These are phyloP conservation scores for Leccinum boreale DNA, from an alignment of 768 basidiomycete genomes.

Conservation along the genomic window DNA sequence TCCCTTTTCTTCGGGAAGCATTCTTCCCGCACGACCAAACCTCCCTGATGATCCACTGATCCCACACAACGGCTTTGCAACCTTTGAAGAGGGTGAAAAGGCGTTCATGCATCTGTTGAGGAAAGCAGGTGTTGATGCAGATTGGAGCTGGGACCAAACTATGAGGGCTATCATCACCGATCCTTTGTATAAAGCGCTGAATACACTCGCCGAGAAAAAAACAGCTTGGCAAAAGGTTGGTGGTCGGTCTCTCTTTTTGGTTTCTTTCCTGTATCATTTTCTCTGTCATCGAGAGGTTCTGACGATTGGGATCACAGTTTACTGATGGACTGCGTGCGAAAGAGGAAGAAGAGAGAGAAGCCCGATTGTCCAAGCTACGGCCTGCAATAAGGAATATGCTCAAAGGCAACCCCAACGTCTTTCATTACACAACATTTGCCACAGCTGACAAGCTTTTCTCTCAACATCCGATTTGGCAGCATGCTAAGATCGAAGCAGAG, in stretches of 20 bases:
- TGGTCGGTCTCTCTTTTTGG: neutral
- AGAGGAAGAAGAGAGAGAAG: slow-evolving; percentile 83
- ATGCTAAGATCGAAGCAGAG: slow-evolving; percentile 82
- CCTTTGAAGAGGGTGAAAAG: slow-evolving; percentile 86
- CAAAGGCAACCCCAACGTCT: slow-evolving; percentile 81
- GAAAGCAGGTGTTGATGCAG: slow-evolving; percentile 86
- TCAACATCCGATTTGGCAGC: slow-evolving; percentile 89
- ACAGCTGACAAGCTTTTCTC: slow-evolving; percentile 86
- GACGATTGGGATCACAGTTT: slow-evolving; percentile 43
- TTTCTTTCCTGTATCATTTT: neutral
- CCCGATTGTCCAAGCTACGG: slow-evolving; percentile 78
- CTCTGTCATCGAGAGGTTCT: neutral
- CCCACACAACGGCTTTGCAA: slow-evolving; percentile 85
- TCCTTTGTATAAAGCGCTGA: slow-evolving; percentile 92
- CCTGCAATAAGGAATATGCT: slow-evolving; percentile 86
- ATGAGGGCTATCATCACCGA: slow-evolving; percentile 99
- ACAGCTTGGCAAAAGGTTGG: slow-evolving; percentile 87
- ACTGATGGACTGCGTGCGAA: slow-evolving; percentile 72
- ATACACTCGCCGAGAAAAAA: slow-evolving; percentile 93
- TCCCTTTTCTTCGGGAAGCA: slow-evolving; percentile 57
- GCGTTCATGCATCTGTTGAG: slow-evolving; percentile 89
- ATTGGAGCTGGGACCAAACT: slow-evolving; percentile 97
- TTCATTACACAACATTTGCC: slow-evolving; percentile 86
- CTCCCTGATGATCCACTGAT: slow-evolving; percentile 86
- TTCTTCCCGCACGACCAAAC: slow-evolving; percentile 72